phyloP scores from a whole-genome alignment of 768 basidiomycete genomes.

The Trametes gibbosa region DNA sequence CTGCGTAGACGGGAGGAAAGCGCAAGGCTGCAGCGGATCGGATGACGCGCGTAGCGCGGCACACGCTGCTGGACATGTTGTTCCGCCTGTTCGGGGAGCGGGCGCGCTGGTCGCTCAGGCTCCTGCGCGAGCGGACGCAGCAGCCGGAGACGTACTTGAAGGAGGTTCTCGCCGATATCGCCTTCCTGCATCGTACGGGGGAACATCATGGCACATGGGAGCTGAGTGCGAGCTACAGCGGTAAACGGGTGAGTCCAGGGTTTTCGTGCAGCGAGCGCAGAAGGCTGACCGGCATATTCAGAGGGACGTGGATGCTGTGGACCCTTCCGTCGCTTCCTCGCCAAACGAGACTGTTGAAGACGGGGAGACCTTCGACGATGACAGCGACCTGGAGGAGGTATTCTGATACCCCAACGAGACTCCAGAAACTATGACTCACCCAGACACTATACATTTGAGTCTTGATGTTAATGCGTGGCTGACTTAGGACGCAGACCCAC shows the following conservation, averaged over 20 bases:
- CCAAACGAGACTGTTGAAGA: not conserved
- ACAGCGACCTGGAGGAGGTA: not conserved
- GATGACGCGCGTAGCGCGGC: constrained; percentile 78
- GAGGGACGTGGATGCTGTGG: too few species aligned
- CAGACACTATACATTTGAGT: too few species aligned
- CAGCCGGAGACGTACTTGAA: constrained; percentile 83
- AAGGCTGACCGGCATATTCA: too few species aligned
- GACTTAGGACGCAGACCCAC: too few species aligned
- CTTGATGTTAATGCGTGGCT: too few species aligned
- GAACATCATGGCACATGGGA: constrained; percentile 77
- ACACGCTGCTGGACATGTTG: constrained; percentile 77
- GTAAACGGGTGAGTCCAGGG: constrained; percentile 43
- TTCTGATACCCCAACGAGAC: too few species aligned
- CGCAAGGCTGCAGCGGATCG: constrained; percentile 70
- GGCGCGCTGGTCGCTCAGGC: constrained; percentile 72
- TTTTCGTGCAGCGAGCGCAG: too few species aligned
- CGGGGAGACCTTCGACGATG: not conserved
- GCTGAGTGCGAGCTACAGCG: constrained; percentile 65
- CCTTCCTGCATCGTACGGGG: constrained; percentile 66
- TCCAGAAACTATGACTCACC: too few species aligned
- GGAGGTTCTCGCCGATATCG: constrained; percentile 72
- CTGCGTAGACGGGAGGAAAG: constrained; percentile 50
- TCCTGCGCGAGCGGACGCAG: constrained; percentile 68
- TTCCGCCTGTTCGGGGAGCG: constrained; percentile 71
- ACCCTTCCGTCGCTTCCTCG: too few species aligned